Conservation (phyloP, 495 filamentous ascomycete genomes). For the Pyronema domesticum region DNA sequence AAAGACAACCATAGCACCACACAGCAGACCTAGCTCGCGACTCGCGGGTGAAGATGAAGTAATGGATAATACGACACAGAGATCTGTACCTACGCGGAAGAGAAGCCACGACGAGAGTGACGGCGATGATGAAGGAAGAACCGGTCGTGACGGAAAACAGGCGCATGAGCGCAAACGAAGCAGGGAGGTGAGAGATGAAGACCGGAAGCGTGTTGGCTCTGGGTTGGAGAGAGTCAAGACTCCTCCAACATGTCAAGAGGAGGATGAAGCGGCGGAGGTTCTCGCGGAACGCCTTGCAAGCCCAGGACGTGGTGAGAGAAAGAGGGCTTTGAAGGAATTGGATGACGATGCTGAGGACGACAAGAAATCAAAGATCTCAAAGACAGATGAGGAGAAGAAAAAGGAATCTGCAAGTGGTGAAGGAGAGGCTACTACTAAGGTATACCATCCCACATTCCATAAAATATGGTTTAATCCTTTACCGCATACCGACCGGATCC, state of each 20-base stretch:
- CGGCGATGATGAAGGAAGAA: conserved; percentile 10
- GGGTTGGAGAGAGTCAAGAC: conserved; percentile 22
- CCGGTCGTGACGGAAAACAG: conserved; percentile 8
- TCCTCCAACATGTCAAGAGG: conserved; percentile 22
- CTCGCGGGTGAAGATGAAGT: conserved; percentile 1
- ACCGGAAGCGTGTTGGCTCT: conserved; percentile 18
- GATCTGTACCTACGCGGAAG: conserved; percentile 13
- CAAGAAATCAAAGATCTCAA: conserved; percentile 19
- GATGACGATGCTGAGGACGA: conserved; percentile 19
- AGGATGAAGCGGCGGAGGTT: conserved; percentile 11
- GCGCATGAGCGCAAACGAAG: conserved; percentile 23
- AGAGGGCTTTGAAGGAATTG: conserved; percentile 15
- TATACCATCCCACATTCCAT: not conserved
- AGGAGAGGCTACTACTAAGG: not conserved
- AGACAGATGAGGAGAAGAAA: conserved; percentile 19
- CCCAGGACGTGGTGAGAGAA: conserved; percentile 16
- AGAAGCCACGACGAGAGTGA: conserved; percentile 22
- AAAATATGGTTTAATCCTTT: too few relatives aligned
- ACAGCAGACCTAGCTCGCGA: conserved; percentile 8
- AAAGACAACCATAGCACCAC: conserved; percentile 23
- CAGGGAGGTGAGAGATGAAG: conserved; percentile 22
- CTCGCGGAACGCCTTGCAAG: conserved; percentile 11
- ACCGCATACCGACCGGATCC: too few relatives aligned
- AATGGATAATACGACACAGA: conserved; percentile 1
- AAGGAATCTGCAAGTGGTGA: not conserved